Evolutionary conservation across 306 rosid genomes (phyloP), one percentile per base, ranked within the genome.

Genomic region (Castanea sativa): DNA sequence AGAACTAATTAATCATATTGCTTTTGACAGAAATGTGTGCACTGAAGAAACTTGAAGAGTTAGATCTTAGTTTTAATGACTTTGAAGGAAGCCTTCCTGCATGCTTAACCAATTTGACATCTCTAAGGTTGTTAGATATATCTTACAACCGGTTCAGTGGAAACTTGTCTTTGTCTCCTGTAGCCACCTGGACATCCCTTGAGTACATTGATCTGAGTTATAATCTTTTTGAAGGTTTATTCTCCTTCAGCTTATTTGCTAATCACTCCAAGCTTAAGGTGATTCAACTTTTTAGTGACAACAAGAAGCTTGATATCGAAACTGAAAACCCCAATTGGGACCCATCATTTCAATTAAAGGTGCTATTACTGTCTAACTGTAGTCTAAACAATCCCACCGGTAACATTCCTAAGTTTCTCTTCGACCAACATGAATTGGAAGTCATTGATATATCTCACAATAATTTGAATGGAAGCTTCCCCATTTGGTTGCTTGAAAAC

Each of bases 331-430:
- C 32, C 14, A 29, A 29, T 30, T 76, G 84, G 84, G 5, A 38
- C 30, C 84, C 84, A 7, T 69, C 75, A 18, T 80, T 83, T 83
- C 86, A 83, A 30, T 75, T 83, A 51, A 69, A 74, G 49, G 3
- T 6, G 7, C 59, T 78, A 9, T 0, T 0, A 43, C 11, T 77
- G 4, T 0, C 11, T 14, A 1, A 3, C 53, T 78, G 51, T 23
- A 1, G 73, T 57, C 19, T 84, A 11, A 81, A 84, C 30, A 59
- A n/a, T 5, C 10, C 15, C 11, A 27, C 79, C 29, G 13, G 23
- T 0, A 2, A 20, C 0, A 7, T 84, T 57, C 82, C 87, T 49
- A 76, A 30, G 25, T 84, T 84, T 58, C 79, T 84, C n/a, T 30
- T 74, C 12, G 23, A 53, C 38, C 83, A 85, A 41, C 32, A 85